A percentile compares a stretch with the other conserved stretches of the same genome.
Conservation (phyloP, 2,329 filamentous ascomycete genomes). For the Fusarium chaquense region DNA sequence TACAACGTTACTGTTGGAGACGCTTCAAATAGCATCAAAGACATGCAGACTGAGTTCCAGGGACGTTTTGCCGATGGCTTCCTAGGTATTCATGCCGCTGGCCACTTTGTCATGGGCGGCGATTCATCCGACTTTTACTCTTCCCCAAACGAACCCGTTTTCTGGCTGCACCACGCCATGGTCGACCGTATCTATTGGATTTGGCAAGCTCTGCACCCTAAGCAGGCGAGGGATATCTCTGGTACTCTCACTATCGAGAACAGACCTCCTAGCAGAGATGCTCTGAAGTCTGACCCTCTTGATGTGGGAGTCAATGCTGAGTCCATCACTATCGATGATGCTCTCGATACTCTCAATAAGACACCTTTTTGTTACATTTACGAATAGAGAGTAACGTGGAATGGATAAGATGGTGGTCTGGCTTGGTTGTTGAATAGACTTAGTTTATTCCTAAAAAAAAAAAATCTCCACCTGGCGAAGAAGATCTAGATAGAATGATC, state of each 20-base stretch:
- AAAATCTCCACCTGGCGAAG: no score
- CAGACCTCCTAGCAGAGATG: conserved; percentile 7
- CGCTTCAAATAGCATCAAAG: neutral
- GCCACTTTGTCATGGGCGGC: conserved; percentile 10
- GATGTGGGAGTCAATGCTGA: conserved; percentile 7
- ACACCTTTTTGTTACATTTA: conserved; percentile 10
- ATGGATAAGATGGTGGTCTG: no score
- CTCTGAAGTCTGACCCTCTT: neutral
- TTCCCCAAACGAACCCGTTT: conserved; percentile 10
- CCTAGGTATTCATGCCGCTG: conserved; percentile 6
- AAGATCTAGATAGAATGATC: no score
- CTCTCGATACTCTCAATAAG: neutral
- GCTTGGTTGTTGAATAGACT: no score
- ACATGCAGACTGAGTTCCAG: conserved; percentile 17
- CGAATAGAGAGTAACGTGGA: neutral
- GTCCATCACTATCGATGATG: neutral
- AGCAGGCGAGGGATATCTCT: conserved; percentile 4
- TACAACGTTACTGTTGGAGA: conserved; percentile 6
- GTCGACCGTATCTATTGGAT: conserved; percentile 19
- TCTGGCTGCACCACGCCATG: conserved; percentile 19
- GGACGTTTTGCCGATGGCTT: conserved; percentile 7
- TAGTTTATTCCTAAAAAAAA: no score
- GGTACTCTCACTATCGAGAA: conserved; percentile 23
- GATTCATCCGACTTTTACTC: conserved; percentile 21
- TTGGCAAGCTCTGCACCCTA: conserved; percentile 15